A percentile compares a stretch with the other conserved stretches of the same genome.
phyloP scores from a whole-genome alignment of 495 filamentous ascomycete species.

The Neurospora sp. region DNA sequence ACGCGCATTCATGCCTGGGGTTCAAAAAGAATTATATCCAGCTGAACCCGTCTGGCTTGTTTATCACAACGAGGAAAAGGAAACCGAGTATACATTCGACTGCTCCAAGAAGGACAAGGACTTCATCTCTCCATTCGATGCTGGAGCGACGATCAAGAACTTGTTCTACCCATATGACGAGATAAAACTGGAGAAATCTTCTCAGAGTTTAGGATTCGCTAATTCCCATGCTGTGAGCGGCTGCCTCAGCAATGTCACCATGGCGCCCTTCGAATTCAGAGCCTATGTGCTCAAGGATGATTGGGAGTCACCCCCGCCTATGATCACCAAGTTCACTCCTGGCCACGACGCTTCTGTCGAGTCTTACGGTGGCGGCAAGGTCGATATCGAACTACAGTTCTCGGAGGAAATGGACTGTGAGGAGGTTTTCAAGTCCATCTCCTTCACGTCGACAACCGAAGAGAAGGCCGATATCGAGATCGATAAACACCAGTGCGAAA shows the following conservation, averaged over 20 bases:
- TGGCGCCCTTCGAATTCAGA: slow-evolving; percentile 49
- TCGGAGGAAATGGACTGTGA: slow-evolving; percentile 56
- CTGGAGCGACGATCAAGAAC: slow-evolving; percentile 51
- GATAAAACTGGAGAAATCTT: slow-evolving; percentile 32
- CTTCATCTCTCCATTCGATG: slow-evolving; percentile 48
- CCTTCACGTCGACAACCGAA: slow-evolving; percentile 46
- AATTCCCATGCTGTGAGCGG: slow-evolving; percentile 31
- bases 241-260: slow-evolving; percentile 44
- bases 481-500: slow-evolving; percentile 13
- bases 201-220: slow-evolving; percentile 7
- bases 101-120: slow-evolving; percentile 36
- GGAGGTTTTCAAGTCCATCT: slow-evolving; percentile 36
- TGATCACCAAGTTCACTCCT: slow-evolving; percentile 54
- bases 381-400: slow-evolving; percentile 52
- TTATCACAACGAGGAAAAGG: slow-evolving; percentile 53
- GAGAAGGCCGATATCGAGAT: slow-evolving; percentile 26
- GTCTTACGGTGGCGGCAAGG: slow-evolving; percentile 21
- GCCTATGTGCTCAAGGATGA: slow-evolving; percentile 52
- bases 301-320: slow-evolving; percentile 44
- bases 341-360: slow-evolving; percentile 52
- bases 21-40: slow-evolving; percentile 58
- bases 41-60: slow-evolving; percentile 52
- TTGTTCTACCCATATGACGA: slow-evolving; percentile 61
- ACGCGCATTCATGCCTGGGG: slow-evolving; percentile 13
- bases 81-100: slow-evolving; percentile 51